Conservation (phyloP, 805 yeast genomes). For the Clavispora phyllophila region DNA sequence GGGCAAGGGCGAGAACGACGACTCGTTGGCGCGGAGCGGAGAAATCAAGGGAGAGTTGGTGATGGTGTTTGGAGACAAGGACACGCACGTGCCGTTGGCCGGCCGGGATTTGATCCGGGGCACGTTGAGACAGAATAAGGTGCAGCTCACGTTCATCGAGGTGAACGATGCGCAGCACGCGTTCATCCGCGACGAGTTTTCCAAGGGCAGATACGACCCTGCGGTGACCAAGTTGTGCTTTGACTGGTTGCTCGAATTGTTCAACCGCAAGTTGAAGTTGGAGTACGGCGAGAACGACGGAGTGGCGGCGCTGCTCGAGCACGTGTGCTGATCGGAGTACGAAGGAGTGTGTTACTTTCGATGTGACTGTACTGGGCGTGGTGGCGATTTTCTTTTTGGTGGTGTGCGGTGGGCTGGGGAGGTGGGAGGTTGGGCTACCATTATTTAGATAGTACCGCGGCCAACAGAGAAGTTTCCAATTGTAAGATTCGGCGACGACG, state of each 20-base stretch:
- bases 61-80: conserved; percentile 72
- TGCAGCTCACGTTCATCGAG: conserved; percentile 67
- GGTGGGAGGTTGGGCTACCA: too few relatives aligned
- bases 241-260: conserved; percentile 65
- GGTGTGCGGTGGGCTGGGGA: too few relatives aligned
- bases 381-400: too few relatives aligned
- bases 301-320: conserved; percentile 45
- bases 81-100: conserved; percentile 72
- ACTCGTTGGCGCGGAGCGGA: conserved; percentile 53
- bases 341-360: too few relatives aligned
- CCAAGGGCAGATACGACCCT: conserved; percentile 81
- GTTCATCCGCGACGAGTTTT: conserved; percentile 69
- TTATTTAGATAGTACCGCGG: too few relatives aligned
- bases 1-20: conserved; percentile 62
- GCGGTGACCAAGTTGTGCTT: conserved; percentile 65
- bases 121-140: conserved; percentile 52
- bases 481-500: too few relatives aligned
- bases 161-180: conserved; percentile 81
- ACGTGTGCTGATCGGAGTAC: conserved; percentile 63
- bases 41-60: conserved; percentile 57
- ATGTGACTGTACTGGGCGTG: too few relatives aligned
- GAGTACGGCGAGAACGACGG: conserved; percentile 65
- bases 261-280: conserved; percentile 59
- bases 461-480: too few relatives aligned
- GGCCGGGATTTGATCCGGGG: conserved; percentile 71